Conservation (phyloP, 768 basidiomycete genomes). For the Clitopilus hobsonii region DNA sequence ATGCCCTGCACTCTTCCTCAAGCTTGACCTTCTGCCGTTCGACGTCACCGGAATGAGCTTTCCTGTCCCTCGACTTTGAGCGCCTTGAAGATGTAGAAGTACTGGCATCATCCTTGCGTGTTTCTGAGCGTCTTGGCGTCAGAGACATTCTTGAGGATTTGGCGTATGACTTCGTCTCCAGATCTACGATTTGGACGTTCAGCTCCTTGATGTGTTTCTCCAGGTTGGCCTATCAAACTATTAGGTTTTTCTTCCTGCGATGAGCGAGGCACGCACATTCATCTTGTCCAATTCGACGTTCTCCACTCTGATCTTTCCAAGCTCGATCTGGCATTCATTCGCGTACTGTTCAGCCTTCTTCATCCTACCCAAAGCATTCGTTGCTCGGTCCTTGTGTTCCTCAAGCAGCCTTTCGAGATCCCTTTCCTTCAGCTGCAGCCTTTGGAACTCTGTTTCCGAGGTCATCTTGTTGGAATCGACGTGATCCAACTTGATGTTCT, state of each 20-base stretch:
- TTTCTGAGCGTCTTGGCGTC: conserved; percentile 57
- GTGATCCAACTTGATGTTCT: conserved; percentile 73
- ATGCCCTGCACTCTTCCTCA: conserved; percentile 60
- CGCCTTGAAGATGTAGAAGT: conserved; percentile 35
- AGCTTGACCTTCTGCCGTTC: conserved; percentile 58
- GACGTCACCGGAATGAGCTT: conserved; percentile 50
- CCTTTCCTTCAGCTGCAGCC: conserved; percentile 73
- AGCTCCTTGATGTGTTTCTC: conserved; percentile 86
- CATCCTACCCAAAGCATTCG: conserved; percentile 70
- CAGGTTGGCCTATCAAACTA: conserved; percentile 54
- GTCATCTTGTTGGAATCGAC: conserved; percentile 66
- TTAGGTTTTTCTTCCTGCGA: not conserved
- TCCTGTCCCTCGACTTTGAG: conserved; percentile 45
- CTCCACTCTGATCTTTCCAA: conserved; percentile 73
- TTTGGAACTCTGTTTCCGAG: conserved; percentile 71
- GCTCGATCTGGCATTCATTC: conserved; percentile 69
- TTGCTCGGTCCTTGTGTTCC: conserved; percentile 71
- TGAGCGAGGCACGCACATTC: conserved; percentile 45
- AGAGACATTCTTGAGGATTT: conserved; percentile 56
- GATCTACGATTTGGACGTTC: conserved; percentile 76
- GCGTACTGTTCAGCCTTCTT: conserved; percentile 78
- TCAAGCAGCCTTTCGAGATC: conserved; percentile 75
- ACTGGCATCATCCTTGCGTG: conserved; percentile 68
- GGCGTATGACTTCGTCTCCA: conserved; percentile 74
- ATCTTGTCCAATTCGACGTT: conserved; percentile 75